phyloP scores from a whole-genome alignment of 345 rosid genomes.

The Salix dunnii region DNA sequence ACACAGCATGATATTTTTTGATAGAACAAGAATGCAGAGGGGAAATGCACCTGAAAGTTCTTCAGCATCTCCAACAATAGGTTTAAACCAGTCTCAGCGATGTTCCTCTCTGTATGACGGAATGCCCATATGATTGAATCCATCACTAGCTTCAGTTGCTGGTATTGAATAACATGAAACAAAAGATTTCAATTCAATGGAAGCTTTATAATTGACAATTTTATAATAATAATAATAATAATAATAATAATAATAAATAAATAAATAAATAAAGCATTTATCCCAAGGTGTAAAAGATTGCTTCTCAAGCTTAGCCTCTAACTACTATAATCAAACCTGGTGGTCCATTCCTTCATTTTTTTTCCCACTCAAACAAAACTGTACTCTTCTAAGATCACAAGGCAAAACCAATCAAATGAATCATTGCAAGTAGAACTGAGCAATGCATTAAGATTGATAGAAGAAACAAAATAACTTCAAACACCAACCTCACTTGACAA shows the following conservation, averaged over 20 bases:
- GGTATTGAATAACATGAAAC: constrained; percentile 17
- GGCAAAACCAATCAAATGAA: not conserved
- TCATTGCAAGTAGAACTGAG: not conserved
- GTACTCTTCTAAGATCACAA: not conserved
- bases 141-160: constrained; percentile 98
- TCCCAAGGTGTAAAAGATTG: not conserved
- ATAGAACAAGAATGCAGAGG: not conserved
- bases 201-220: too few relatives aligned
- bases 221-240: too few relatives aligned
- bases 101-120: constrained; percentile 98
- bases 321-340: not conserved
- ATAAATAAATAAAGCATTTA: too few relatives aligned
- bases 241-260: too few relatives aligned
- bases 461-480: not conserved
- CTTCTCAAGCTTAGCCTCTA: not conserved
- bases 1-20: not conserved
- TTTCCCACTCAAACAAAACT: not conserved
- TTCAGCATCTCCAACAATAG: constrained; percentile 89
- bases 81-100: constrained; percentile 95
- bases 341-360: not conserved
- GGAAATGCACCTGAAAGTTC: constrained; percentile 70
- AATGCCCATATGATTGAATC: constrained; percentile 99
- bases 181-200: not conserved
- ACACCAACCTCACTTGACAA: constrained; percentile 86
- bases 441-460: not conserved